Evolutionary conservation across 768 basidiomycete species (phyloP).

Genomic region (Collybia sordida): DNA sequence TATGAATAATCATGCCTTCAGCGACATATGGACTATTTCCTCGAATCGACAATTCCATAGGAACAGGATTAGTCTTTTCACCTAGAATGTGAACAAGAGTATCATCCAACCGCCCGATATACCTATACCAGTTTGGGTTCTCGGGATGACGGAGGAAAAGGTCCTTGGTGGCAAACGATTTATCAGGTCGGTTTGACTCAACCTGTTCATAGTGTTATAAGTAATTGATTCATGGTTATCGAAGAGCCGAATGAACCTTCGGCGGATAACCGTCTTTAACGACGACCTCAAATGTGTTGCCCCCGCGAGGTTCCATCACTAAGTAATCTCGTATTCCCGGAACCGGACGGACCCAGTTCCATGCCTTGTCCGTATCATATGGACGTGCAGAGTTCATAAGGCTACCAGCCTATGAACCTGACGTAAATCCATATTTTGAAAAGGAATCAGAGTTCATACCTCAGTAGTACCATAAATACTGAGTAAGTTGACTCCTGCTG

Average conservation of each 20-base stretch:
- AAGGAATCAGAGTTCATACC: conserved; percentile 11
- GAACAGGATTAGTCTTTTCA: conserved; percentile 59
- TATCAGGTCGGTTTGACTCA: conserved; percentile 45
- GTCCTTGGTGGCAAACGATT: conserved; percentile 56
- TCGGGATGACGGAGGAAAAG: conserved; percentile 47
- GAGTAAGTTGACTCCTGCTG: conserved; percentile 47
- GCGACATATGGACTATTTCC: conserved; percentile 45
- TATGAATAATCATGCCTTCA: conserved; percentile 26
- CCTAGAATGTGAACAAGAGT: conserved; percentile 46
- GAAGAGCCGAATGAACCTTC: conserved; percentile 35
- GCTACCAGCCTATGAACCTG: conserved; percentile 28
- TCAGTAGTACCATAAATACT: conserved; percentile 49
- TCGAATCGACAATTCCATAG: conserved; percentile 51
- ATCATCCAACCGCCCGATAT: conserved; percentile 56
- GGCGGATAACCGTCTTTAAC: conserved; percentile 52
- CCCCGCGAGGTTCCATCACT: conserved; percentile 40
- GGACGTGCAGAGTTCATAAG: conserved; percentile 49
- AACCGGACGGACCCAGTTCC: conserved; percentile 48
- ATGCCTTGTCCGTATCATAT: conserved; percentile 48
- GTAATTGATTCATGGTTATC: neutral
- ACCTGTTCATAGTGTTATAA: conserved; percentile 16
- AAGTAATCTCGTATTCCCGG: conserved; percentile 33
- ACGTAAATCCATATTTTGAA: neutral
- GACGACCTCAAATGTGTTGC: conserved; percentile 44
- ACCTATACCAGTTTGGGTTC: conserved; percentile 37